phyloP scores from a whole-genome alignment of 1,284 basidiomycete genomes.

The Rhodotorula sp. region DNA sequence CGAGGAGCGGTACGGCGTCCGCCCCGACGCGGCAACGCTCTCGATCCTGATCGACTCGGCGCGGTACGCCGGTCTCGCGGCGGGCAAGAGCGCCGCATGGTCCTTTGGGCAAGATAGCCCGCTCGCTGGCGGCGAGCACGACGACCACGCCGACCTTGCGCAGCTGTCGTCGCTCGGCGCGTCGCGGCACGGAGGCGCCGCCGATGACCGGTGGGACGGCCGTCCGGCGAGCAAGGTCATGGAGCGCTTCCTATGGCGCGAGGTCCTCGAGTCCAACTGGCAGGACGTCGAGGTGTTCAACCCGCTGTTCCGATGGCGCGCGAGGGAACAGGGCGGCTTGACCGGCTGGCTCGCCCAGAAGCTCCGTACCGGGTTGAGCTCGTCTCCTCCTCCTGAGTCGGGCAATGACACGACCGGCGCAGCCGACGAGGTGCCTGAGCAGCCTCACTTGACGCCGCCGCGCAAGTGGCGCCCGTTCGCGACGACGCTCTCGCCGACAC shows the following conservation, averaged over 20 bases:
- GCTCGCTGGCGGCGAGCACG: not conserved
- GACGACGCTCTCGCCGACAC: conserved; percentile 22
- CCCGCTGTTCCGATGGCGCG: conserved; percentile 2
- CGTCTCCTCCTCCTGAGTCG: not conserved
- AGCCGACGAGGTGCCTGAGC: not conserved
- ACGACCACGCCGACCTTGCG: too few relatives aligned
- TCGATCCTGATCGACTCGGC: conserved; percentile 63
- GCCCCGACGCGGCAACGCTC: conserved; percentile 61
- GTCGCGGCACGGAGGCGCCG: not conserved
- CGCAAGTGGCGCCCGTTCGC: conserved; percentile 23
- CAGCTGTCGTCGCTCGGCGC: too few relatives aligned
- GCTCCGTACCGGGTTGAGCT: not conserved
- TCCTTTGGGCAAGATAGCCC: not conserved
- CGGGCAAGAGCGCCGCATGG: conserved; percentile 15
- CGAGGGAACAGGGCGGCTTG: not conserved
- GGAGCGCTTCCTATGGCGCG: conserved; percentile 16
- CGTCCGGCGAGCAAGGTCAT: conserved; percentile 6
- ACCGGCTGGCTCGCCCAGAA: conserved; percentile 4
- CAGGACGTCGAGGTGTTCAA: conserved; percentile 15
- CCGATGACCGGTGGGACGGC: conserved; percentile 27
- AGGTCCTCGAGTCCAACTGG: conserved; percentile 22
- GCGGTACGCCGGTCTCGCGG: conserved; percentile 50
- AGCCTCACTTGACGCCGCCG: not conserved
- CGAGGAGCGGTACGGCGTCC: conserved; percentile 58
- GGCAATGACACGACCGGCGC: not conserved